These are phyloP conservation scores for Trypanosoma lewisi DNA, from an alignment of 208 protist species.

Conservation along the genomic window DNA sequence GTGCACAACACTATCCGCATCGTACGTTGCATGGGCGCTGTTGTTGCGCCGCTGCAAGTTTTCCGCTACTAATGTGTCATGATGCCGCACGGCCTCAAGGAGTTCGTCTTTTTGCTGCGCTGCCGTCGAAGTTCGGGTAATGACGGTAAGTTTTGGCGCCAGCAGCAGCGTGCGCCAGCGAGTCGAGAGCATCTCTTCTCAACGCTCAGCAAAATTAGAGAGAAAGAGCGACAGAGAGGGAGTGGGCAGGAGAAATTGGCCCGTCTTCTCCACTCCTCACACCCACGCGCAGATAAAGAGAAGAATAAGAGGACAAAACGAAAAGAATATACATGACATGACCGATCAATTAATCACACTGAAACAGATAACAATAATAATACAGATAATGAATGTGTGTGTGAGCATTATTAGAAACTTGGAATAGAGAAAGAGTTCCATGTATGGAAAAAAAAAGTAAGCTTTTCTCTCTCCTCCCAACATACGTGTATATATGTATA, in stretches of 20 bases:
- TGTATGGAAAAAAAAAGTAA: neutral
- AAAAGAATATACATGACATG: too few species aligned
- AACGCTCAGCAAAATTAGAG: neutral
- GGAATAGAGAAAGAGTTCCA: too few species aligned
- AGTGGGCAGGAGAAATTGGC: neutral
- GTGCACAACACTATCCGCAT: slow-evolving; percentile 27
- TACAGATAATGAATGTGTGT: too few species aligned
- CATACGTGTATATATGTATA: slow-evolving; percentile 16
- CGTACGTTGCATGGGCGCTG: slow-evolving; percentile 38
- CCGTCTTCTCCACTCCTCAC: neutral
- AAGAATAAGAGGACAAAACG: too few species aligned
- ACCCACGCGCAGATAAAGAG: neutral
- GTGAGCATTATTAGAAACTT: too few species aligned
- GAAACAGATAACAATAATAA: neutral
- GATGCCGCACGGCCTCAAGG: slow-evolving; percentile 10
- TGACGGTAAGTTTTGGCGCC: slow-evolving; percentile 9
- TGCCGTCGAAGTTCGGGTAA: slow-evolving; percentile 6
- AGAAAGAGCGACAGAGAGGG: neutral
- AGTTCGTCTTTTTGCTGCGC: slow-evolving; percentile 18
- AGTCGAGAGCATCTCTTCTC: slow-evolving; percentile 14
- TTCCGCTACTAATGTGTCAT: neutral
- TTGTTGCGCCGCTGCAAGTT: neutral
- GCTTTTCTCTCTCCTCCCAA: too few species aligned
- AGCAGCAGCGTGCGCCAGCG: slow-evolving; percentile 4
- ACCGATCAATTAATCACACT: too few species aligned